Evolutionary conservation across 352 stramenopile species (phyloP).

Genomic region (Peronosclerospora sorghi): DNA sequence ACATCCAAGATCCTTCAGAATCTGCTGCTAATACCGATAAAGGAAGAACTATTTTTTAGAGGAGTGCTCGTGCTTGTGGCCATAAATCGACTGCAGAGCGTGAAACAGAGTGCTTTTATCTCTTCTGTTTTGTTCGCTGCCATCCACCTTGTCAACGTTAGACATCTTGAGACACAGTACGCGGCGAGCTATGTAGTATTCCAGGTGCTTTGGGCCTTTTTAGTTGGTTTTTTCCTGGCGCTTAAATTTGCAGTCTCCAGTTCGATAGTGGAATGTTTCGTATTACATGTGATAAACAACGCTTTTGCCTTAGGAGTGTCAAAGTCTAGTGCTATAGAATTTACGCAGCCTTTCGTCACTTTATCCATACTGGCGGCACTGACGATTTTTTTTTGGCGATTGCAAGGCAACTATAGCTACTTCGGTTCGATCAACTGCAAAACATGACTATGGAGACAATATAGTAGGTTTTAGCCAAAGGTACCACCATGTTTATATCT

Average conservation of each 20-base stretch:
- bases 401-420: constrained; percentile 10
- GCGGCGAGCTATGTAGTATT: constrained; percentile 24
- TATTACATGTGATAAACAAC: constrained; percentile 55
- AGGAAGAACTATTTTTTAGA: constrained; percentile 63
- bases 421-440: constrained; percentile 1
- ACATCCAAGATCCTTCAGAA: constrained; percentile 10
- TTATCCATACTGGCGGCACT: constrained; percentile 4
- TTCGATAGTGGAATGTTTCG: constrained; percentile 42
- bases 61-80: constrained; percentile 32
- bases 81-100: constrained; percentile 28
- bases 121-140: constrained; percentile 35
- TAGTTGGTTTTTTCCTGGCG: constrained; percentile 40
- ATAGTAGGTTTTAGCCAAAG: background rate
- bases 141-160: constrained; percentile 34
- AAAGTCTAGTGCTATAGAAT: constrained; percentile 5
- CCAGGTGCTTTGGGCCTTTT: constrained; percentile 29
- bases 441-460: background rate
- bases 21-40: constrained; percentile 31
- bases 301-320: constrained; percentile 27
- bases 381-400: constrained; percentile 8
- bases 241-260: constrained; percentile 22
- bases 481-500: no score
- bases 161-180: constrained; percentile 12
- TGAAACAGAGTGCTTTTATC: constrained; percentile 15
- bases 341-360: constrained; percentile 2